Conservation (phyloP, 768 basidiomycete genomes). For the Rubroboletus pulcherrimus region DNA sequence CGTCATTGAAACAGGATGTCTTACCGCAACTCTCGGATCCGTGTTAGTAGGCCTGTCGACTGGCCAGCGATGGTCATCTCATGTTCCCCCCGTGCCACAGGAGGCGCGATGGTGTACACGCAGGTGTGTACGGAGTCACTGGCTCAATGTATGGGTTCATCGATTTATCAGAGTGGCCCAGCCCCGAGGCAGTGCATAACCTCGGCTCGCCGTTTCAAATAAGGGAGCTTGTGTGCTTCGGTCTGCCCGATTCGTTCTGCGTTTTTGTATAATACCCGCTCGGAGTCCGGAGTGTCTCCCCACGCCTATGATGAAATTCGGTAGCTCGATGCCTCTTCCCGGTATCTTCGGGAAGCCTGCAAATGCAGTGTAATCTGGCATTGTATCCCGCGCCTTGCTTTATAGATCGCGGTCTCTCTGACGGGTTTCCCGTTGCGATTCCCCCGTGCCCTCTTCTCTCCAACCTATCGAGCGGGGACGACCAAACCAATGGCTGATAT, state of each 20-base stretch:
- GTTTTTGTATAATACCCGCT: slow-evolving; percentile 14
- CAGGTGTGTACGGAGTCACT: not conserved
- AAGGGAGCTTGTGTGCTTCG: not conserved
- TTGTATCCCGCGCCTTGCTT: slow-evolving; percentile 17
- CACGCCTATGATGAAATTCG: slow-evolving; percentile 9
- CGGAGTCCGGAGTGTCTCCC: slow-evolving; percentile 3
- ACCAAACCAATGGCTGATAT: slow-evolving; percentile 26
- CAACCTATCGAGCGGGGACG: slow-evolving; percentile 3
- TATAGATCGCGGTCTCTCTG: slow-evolving; percentile 21
- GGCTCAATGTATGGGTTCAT: not conserved
- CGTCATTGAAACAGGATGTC: not conserved
- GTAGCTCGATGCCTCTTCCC: slow-evolving; percentile 19
- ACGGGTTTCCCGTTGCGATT: slow-evolving; percentile 4
- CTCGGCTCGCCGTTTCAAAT: slow-evolving; percentile 3
- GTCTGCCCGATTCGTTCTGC: slow-evolving; percentile 5
- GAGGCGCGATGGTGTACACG: not conserved
- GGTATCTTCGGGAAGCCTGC: slow-evolving; percentile 20
- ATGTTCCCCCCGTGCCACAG: not conserved
- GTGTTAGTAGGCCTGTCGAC: not conserved
- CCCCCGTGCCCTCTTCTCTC: slow-evolving; percentile 12
- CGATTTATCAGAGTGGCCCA: not conserved
- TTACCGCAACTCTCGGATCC: not conserved
- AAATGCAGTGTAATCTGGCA: slow-evolving; percentile 24
- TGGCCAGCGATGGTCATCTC: not conserved
- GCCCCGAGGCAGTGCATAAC: slow-evolving; percentile 2